Base-by-base conservation (phyloP, 208 protist genomes). In the Entamoeba nuttalli region DNA sequence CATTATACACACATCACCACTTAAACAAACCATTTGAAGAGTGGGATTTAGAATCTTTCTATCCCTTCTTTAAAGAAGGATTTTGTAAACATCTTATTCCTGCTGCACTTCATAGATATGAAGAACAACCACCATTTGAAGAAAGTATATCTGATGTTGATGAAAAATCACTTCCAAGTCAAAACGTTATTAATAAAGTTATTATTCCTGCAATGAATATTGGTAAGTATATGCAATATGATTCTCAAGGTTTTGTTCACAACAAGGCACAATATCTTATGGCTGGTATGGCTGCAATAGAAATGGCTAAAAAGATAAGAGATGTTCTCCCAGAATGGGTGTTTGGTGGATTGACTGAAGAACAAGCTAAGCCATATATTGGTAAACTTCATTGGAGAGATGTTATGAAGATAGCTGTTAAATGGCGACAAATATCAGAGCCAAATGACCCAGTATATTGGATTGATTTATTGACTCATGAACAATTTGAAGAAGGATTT, bases 401-500 rank as follows among this genome's bases (percentile, higher is more conserved):
- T 69, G 73, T 97, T 15, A 97, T 96, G 95, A 95, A 97, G 95
- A 97, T 97, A 5, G 71, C 94, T 2, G 95, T 97, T 14, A 96
- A 94, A 50, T 97, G 97, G 97, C 93, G 97, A 48, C 97, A 97
- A 73, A 94, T 97, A 25, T 97, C 97, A 2, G 97, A 97, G 95
- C 96, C 96, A 50, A 96, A 96, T 51, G 96, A 96, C 57, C 96
- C 51, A 9, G 97, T 97, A 9, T 97, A 96, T 96, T 97, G 97
- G 97, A 96, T 97, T 5, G 97, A 97, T 94, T 48, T 96, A 19
- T 97, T 97, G 19, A 97, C 94, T 62, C 41, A 93, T 17, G 96
- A 97, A 62, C 97, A 97, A 62, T 97, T 97, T 57, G 35, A 73
- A 35, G 97, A 97, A 95, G 97, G 97, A 44, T 97, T 97, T 53